These are phyloP conservation scores for Hygrocybe coccinea DNA, from an alignment of 768 basidiomycete genomes.

Conservation along the genomic window DNA sequence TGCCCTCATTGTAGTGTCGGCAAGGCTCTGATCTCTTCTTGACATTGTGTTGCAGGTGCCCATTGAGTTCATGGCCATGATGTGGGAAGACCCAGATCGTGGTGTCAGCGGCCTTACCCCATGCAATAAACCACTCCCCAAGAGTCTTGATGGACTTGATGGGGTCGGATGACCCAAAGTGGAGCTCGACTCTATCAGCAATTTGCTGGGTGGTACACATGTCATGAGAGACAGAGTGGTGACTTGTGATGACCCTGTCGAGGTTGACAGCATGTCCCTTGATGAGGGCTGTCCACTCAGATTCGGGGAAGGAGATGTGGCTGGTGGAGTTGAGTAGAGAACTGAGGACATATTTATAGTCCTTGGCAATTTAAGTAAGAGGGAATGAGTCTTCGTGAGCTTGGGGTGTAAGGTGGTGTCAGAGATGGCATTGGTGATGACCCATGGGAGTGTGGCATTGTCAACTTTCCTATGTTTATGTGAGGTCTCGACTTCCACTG, in stretches of 20 bases:
- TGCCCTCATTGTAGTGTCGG: background rate
- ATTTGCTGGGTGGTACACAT: background rate
- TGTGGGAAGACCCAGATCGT: background rate
- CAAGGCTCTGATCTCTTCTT: too few relatives aligned
- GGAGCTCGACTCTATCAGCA: slow-evolving; percentile 15
- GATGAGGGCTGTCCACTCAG: background rate
- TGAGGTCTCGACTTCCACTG: too few relatives aligned
- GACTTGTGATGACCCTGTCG: slow-evolving; percentile 17
- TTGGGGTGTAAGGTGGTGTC: too few relatives aligned
- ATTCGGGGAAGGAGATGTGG: too few relatives aligned
- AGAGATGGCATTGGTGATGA: too few relatives aligned
- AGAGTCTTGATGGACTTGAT: background rate
- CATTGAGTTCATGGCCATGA: background rate
- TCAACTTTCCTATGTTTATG: too few relatives aligned
- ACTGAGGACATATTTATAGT: too few relatives aligned
- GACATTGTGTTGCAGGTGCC: background rate
- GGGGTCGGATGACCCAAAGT: background rate
- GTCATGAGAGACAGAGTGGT: slow-evolving; percentile 10
- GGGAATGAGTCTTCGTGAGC: too few relatives aligned
- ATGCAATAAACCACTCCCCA: background rate
- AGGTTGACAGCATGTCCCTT: slow-evolving; percentile 19
- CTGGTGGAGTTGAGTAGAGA: too few relatives aligned
- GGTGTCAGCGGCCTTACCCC: background rate
- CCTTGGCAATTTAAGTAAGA: slow-evolving; percentile 9
- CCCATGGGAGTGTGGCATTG: too few relatives aligned